These are phyloP conservation scores for Centaurea solstitialis DNA, from an alignment of 129 eudicot species.

Conservation along the genomic window DNA sequence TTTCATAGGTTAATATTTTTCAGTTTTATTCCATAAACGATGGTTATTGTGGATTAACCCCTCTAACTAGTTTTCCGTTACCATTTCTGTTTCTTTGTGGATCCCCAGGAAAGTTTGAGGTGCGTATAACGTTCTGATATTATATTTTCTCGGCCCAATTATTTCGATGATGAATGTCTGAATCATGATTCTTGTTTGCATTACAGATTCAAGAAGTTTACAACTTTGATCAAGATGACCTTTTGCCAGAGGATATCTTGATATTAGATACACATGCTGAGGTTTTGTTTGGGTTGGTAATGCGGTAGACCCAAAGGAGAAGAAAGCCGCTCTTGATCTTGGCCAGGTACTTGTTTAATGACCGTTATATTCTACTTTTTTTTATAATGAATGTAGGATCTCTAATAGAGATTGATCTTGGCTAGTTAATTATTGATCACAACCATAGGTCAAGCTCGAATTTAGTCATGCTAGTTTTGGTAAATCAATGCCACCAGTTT, in stretches of 20 bases:
- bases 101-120: slow-evolving; percentile 93
- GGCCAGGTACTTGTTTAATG: slow-evolving; percentile 64
- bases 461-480: background rate
- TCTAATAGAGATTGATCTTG: too few species aligned
- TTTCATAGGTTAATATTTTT: background rate
- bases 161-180: slow-evolving; percentile 9
- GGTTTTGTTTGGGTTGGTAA: slow-evolving; percentile 96
- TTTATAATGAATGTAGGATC: too few species aligned
- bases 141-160: background rate
- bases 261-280: slow-evolving; percentile 96
- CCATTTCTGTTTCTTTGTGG: slow-evolving; percentile 38
- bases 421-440: background rate
- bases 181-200: background rate
- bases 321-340: slow-evolving; percentile 76
- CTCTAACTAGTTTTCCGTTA: slow-evolving; percentile 47
- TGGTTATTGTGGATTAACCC: background rate
- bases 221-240: slow-evolving; percentile 97
- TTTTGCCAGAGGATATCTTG: slow-evolving; percentile 88
- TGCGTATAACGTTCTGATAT: slow-evolving; percentile 30
- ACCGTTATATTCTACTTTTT: background rate
- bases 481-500: background rate
- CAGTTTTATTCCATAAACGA: background rate
- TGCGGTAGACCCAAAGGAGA: slow-evolving; percentile 78
- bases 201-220: slow-evolving; percentile 82
- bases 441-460: background rate